A percentile compares a stretch with the other conserved stretches of the same genome.
Evolutionary conservation across 441 rosid genomes (phyloP).

Genomic region (Hura crepitans): DNA sequence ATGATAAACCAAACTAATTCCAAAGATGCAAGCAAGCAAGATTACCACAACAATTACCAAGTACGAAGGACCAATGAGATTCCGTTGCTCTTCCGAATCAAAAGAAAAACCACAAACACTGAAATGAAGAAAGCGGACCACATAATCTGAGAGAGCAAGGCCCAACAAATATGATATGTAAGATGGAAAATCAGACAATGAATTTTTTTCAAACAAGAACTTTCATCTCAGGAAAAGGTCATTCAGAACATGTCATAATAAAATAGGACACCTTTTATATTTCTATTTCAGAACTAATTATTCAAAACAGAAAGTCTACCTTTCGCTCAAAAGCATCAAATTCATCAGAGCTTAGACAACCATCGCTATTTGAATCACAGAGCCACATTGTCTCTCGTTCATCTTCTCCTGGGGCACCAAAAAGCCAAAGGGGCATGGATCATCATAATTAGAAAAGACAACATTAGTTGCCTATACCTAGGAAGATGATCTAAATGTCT

Average conservation of each 20-base stretch:
- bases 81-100: no score
- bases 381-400: conserved; percentile 94
- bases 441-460: conserved; percentile 74
- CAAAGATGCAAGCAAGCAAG: no score
- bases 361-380: conserved; percentile 90
- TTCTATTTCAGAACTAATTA: not conserved
- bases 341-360: conserved; percentile 90
- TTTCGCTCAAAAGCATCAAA: conserved; percentile 75
- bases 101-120: no score
- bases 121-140: no score
- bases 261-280: not conserved
- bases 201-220: not conserved
- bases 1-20: no score
- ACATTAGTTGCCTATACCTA: conserved; percentile 60
- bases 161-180: no score
- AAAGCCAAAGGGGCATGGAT: conserved; percentile 88
- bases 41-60: no score
- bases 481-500: conserved; percentile 85
- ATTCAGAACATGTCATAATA: no score
- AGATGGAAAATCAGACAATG: not conserved
- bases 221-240: no score
- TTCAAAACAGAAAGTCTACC: conserved; percentile 32
- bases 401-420: conserved; percentile 89
- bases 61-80: no score
- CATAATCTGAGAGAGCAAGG: no score